Percentiles rank a stretch among this genome's conserved stretches.
phyloP scores from a whole-genome alignment of 257 asterid genomes.

The Petunia axillaris region DNA sequence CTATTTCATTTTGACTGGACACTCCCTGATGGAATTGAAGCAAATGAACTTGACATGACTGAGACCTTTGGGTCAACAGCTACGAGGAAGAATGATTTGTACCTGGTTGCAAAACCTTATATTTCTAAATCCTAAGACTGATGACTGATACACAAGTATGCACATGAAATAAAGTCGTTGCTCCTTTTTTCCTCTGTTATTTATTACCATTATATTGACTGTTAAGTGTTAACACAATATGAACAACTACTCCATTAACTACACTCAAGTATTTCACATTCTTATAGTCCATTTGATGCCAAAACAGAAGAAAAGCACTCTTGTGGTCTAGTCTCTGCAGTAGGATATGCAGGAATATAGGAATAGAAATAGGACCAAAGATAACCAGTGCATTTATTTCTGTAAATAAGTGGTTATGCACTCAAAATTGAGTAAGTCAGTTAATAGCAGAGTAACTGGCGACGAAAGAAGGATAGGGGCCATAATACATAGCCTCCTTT shows the following conservation, averaged over 20 bases:
- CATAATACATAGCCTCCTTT: background rate
- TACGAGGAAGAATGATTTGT: constrained; percentile 2
- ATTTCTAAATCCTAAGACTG: background rate
- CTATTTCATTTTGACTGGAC: constrained; percentile 14
- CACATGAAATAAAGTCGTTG: background rate
- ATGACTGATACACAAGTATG: background rate
- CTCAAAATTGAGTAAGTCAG: background rate
- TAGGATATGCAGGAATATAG: background rate
- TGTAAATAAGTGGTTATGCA: background rate
- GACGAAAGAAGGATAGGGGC: background rate
- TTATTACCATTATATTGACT: background rate
- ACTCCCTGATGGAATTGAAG: constrained; percentile 12
- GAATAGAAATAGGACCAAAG: background rate
- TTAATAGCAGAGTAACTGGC: background rate
- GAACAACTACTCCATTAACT: background rate
- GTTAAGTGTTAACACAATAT: background rate
- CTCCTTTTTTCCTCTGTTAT: background rate
- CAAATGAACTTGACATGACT: constrained; percentile 19
- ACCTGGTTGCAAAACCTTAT: background rate
- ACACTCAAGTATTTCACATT: background rate
- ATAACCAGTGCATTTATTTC: background rate
- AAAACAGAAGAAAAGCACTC: background rate
- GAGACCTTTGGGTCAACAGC: constrained; percentile 15
- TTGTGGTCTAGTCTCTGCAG: background rate
- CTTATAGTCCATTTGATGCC: background rate